These are phyloP conservation scores for Pythium vanterpoolii DNA, from an alignment of 352 stramenopile species.

Conservation along the genomic window DNA sequence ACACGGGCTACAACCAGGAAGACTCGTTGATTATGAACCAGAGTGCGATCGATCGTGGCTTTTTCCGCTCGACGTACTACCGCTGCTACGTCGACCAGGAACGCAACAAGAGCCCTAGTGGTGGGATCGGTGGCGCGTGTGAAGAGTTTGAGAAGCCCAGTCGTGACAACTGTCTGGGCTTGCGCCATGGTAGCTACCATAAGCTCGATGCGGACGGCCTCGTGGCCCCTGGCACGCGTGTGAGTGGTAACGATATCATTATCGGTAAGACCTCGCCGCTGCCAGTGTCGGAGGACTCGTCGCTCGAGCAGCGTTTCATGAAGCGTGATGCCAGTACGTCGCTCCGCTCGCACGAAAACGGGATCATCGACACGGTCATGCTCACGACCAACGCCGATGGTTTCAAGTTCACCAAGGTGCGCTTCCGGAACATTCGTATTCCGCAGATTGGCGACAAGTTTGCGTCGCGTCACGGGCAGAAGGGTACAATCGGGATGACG, in stretches of 20 bases:
- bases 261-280: slow-evolving; percentile 98
- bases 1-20: slow-evolving; percentile 98
- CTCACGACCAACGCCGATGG: slow-evolving; percentile 97
- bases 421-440: slow-evolving; percentile 97
- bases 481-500: slow-evolving; percentile 98
- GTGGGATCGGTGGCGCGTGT: slow-evolving; percentile 61
- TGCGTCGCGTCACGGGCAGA: slow-evolving; percentile 88
- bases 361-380: slow-evolving; percentile 99
- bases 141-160: slow-evolving; percentile 96
- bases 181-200: slow-evolving; percentile 97
- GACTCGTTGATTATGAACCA: slow-evolving; percentile 99
- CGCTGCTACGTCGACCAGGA: slow-evolving; percentile 97
- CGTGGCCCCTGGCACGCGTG: slow-evolving; percentile 93
- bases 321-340: slow-evolving; percentile 97
- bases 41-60: slow-evolving; percentile 97
- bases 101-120: slow-evolving; percentile 81
- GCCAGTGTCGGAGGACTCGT: slow-evolving; percentile 73
- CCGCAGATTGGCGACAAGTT: slow-evolving; percentile 99
- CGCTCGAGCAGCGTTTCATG: slow-evolving; percentile 87
- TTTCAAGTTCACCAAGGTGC: slow-evolving; percentile 97
- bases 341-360: slow-evolving; percentile 97
- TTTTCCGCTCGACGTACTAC: slow-evolving; percentile 99
- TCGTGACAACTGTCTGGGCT: slow-evolving; percentile 92
- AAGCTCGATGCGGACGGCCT: slow-evolving; percentile 99
- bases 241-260: slow-evolving; percentile 98